These are phyloP conservation scores for Soucietia sequanensis DNA, from an alignment of 805 yeast genomes.

Conservation along the genomic window DNA sequence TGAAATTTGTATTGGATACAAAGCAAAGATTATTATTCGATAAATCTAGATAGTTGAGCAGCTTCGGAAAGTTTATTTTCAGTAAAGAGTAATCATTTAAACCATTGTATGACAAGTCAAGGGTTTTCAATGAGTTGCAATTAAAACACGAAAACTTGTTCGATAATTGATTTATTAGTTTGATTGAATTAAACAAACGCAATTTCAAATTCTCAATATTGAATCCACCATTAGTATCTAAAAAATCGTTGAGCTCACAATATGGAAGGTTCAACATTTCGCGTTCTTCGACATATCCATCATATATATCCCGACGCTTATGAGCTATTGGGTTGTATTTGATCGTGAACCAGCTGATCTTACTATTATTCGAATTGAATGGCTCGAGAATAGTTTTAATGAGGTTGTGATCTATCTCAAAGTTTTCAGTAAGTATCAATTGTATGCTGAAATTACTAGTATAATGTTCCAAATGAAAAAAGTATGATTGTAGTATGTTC, in stretches of 20 bases:
- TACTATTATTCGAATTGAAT: slow-evolving; percentile 5
- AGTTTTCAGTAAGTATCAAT: slow-evolving; percentile 11
- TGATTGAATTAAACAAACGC: slow-evolving; percentile 16
- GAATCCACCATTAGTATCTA: neutral
- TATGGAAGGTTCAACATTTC: too few species aligned
- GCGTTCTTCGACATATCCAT: neutral
- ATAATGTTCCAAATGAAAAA: slow-evolving; percentile 11
- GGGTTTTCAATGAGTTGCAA: slow-evolving; percentile 11
- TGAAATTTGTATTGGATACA: slow-evolving; percentile 14
- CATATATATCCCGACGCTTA: neutral
- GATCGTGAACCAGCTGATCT: slow-evolving; percentile 12
- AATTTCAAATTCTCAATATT: slow-evolving; percentile 14
- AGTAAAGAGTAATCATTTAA: slow-evolving; percentile 17
- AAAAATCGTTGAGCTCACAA: neutral
- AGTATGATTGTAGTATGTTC: slow-evolving; percentile 1
- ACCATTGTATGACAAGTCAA: slow-evolving; percentile 29
- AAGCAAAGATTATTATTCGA: slow-evolving; percentile 23
- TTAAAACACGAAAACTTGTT: slow-evolving; percentile 4
- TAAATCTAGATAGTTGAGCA: slow-evolving; percentile 19
- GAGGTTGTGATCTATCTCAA: slow-evolving; percentile 6
- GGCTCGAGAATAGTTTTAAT: slow-evolving; percentile 3
- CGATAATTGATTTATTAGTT: slow-evolving; percentile 10
- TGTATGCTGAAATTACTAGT: slow-evolving; percentile 14
- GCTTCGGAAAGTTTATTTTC: slow-evolving; percentile 16
- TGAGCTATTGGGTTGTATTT: slow-evolving; percentile 6